Base-by-base conservation (phyloP, 768 basidiomycete species). In the Clavulina sp. region DNA sequence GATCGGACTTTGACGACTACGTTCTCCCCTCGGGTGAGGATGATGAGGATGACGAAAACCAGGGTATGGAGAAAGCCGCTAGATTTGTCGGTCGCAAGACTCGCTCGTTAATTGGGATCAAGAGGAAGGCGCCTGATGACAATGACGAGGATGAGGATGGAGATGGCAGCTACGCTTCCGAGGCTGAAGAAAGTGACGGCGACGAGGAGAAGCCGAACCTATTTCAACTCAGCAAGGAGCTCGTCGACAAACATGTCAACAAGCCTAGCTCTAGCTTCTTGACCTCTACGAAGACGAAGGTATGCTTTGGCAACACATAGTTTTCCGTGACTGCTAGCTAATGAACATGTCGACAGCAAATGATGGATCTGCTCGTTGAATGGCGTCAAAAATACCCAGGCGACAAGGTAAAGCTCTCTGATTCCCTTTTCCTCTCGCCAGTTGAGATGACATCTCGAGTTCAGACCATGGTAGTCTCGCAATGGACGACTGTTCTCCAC, bases 231-330 rank as follows among this genome's bases (percentile, higher is more conserved):
- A 28, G 70, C 34, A 38, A 38, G 34, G 19, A 38, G 34, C 19
- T 19, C 19, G 34, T 38, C 34, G 19, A 38, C 9, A 9, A 9
- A 9, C 43, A 16, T 30, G 1, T 6, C 33, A 2, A 19, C 18
- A 36, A 6, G 13, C 49, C 51, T 6, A 54, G 77, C 66, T 69
- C 76, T 16, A 65, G 69, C 30, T 79, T 81, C 63, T 59, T 79
- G 33, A 78, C 80, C 0, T 80, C 80, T 3, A 80, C 78, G 2
- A 84, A 84, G 70, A 80, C 83, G 80, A 77, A 78, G 67, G 77
- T 77, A 54, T 32, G 68, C 57, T 21, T 6, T 48, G 23, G 23
- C 29, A 19, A 5, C 6, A 13, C 21, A 46, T 9, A 38, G 9
- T 19, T 21, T 21, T 32, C 4, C 21, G 13, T 48, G 7, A 33